Percentiles rank a stretch among this genome's conserved stretches.
These are phyloP conservation scores for Pyrenula aspistea DNA, from an alignment of 495 filamentous ascomycete genomes.

Conservation along the genomic window DNA sequence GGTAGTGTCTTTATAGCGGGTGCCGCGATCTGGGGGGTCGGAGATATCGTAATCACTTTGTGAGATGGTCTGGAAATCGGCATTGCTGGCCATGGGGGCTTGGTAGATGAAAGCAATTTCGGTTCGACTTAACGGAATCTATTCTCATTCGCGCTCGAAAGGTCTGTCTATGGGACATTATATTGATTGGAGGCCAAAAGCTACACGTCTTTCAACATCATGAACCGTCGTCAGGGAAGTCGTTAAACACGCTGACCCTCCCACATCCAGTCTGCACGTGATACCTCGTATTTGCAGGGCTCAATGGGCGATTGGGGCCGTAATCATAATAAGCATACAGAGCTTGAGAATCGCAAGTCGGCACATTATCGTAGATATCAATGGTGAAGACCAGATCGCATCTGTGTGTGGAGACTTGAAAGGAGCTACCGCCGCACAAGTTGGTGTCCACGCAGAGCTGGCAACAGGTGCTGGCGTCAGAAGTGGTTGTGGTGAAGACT, in stretches of 20 bases:
- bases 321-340: neutral
- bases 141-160: no score
- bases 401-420: neutral
- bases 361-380: neutral
- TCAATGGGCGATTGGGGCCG: neutral
- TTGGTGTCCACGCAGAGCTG: neutral
- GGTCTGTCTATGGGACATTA: no score
- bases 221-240: neutral
- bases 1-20: no score
- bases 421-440: neutral
- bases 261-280: neutral
- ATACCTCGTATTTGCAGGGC: neutral
- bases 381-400: neutral
- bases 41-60: no score
- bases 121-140: no score
- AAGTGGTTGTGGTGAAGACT: neutral
- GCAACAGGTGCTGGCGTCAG: neutral
- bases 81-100: no score
- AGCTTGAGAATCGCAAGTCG: neutral
- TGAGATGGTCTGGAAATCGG: no score
- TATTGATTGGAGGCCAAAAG: no score
- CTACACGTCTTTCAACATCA: no score
- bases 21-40: no score
- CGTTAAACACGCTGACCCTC: neutral
- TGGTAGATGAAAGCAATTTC: no score